Evolutionary conservation across 73 alveolate species (phyloP).

Genomic region (Paramecium sonneborni): DNA sequence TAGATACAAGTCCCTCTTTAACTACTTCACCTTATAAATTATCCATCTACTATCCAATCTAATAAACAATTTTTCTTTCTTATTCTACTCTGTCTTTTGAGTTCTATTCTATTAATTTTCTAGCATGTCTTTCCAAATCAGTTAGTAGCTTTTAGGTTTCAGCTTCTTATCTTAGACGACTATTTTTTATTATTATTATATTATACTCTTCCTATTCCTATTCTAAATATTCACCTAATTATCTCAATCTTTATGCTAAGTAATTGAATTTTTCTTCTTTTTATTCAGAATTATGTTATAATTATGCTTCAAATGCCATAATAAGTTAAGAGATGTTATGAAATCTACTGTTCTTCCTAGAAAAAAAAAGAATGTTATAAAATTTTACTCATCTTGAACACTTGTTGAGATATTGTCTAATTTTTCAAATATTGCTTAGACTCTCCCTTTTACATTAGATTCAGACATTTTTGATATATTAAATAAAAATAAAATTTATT

Average conservation of each 20-base stretch:
- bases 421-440: neutral
- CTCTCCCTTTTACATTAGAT: neutral
- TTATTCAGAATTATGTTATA: neutral
- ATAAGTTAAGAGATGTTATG: neutral
- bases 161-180: conserved; percentile 20
- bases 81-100: conserved; percentile 53
- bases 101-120: conserved; percentile 44
- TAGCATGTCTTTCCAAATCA: conserved; percentile 61
- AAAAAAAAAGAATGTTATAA: neutral
- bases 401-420: conserved; percentile 15
- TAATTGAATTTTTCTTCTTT: conserved; percentile 13
- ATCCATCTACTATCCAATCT: conserved; percentile 51
- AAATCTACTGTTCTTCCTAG: conserved; percentile 18
- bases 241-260: neutral
- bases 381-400: neutral
- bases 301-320: conserved; percentile 5
- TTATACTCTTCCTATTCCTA: conserved; percentile 13
- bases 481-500: neutral
- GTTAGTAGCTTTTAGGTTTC: neutral
- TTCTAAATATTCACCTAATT: neutral
- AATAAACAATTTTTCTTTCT: conserved; percentile 53
- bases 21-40: neutral
- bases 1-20: neutral
- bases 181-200: neutral
- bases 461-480: neutral